Evolutionary conservation across 2,329 filamentous ascomycete genomes (phyloP).

Genomic region (Paecilomyces dactylethromorphus): DNA sequence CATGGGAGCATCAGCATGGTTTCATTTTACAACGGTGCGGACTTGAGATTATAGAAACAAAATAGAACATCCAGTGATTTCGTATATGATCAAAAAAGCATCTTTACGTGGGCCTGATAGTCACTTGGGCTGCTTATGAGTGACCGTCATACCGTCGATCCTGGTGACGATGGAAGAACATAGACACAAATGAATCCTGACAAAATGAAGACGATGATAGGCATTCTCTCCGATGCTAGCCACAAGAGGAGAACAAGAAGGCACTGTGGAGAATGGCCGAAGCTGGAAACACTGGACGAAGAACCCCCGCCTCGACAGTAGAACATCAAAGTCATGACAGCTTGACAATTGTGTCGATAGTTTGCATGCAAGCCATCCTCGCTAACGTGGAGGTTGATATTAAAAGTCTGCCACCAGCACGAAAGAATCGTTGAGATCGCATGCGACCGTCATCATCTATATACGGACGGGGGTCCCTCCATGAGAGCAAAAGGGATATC

Average conservation of each 20-base stretch:
- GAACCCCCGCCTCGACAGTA: neutral
- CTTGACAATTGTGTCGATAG: neutral
- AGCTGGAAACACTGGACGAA: neutral
- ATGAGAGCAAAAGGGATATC: neutral
- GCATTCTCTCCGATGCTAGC: neutral
- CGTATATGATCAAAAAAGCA: neutral
- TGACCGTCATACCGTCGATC: neutral
- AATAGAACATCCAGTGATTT: neutral
- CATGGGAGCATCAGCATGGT: conserved; percentile 9
- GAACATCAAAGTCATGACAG: neutral
- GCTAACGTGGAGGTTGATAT: neutral
- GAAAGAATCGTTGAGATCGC: neutral
- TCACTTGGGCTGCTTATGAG: neutral
- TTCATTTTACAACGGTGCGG: conserved; percentile 1
- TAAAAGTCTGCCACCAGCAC: neutral
- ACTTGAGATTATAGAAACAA: neutral
- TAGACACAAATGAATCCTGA: neutral
- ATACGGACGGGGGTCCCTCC: neutral
- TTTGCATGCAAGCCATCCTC: neutral
- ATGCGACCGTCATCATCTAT: neutral
- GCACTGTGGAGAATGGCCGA: neutral
- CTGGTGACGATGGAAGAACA: neutral
- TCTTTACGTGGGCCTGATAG: neutral
- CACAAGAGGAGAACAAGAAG: neutral
- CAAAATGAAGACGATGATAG: too few relatives aligned